These are phyloP conservation scores for Hypoxylon sp. DNA, from an alignment of 2,329 filamentous ascomycete species.

Conservation along the genomic window DNA sequence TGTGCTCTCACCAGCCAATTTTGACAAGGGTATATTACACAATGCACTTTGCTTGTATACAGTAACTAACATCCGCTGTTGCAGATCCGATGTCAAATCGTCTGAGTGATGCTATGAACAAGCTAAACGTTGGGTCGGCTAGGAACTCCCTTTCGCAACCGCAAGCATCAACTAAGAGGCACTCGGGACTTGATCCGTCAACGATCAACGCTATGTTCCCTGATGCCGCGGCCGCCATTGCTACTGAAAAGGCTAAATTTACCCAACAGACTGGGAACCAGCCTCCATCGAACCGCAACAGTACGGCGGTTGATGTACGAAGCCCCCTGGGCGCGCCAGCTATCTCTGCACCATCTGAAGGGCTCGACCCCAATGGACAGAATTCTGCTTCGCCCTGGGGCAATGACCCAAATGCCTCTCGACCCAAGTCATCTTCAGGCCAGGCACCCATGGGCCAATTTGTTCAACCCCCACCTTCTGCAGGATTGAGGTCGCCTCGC, in stretches of 20 bases:
- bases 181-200: conserved; percentile 92
- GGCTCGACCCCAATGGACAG: conserved; percentile 71
- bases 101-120: conserved; percentile 95
- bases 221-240: conserved; percentile 97
- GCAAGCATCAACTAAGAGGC: conserved; percentile 85
- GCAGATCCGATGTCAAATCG: conserved; percentile 97
- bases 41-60: conserved; percentile 39
- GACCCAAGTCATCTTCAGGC: conserved; percentile 84
- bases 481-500: conserved; percentile 84
- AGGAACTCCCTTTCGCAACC: conserved; percentile 88
- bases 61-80: conserved; percentile 44
- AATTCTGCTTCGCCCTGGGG: conserved; percentile 88
- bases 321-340: conserved; percentile 80
- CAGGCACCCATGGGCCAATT: conserved; percentile 96
- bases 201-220: conserved; percentile 99
- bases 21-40: conserved; percentile 84
- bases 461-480: conserved; percentile 82
- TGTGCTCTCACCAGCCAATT: conserved; percentile 92
- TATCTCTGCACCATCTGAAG: conserved; percentile 78
- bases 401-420: conserved; percentile 65
- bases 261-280: conserved; percentile 94
- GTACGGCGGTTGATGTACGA: conserved; percentile 82
- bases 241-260: conserved; percentile 97
- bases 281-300: conserved; percentile 93
- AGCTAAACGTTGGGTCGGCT: conserved; percentile 88